Evolutionary conservation across 345 rosid species (phyloP).

Genomic region (Eucalyptus shirleyi): DNA sequence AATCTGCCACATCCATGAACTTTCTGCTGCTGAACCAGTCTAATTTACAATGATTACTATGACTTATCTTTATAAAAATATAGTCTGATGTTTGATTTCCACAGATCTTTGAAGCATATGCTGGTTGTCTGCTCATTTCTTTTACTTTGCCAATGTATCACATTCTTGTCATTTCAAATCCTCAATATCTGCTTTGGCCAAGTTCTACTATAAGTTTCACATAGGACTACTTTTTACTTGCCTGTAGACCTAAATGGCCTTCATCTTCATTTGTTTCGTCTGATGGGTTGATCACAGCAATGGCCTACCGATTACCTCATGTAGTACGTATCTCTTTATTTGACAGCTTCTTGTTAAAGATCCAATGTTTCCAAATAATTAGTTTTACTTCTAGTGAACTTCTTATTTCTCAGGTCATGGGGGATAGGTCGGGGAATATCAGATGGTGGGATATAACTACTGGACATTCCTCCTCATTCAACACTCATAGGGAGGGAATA

Average conservation of each 20-base stretch:
- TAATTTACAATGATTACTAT: neutral
- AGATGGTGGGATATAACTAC: conserved; percentile 99
- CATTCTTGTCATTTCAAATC: neutral
- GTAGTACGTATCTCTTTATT: conserved; percentile 48
- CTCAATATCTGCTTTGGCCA: neutral
- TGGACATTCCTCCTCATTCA: conserved; percentile 94
- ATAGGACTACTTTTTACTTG: conserved; percentile 10
- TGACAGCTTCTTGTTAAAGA: neutral
- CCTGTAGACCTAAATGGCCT: conserved; percentile 96
- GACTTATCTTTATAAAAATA: neutral
- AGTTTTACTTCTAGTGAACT: neutral
- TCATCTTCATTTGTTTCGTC: conserved; percentile 88
- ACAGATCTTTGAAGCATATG: neutral
- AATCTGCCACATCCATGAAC: neutral
- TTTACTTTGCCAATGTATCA: neutral
- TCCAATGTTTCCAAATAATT: neutral
- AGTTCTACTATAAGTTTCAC: neutral
- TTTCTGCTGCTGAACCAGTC: neutral
- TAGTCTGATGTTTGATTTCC: neutral
- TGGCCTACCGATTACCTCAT: conserved; percentile 97
- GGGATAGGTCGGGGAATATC: conserved; percentile 81
- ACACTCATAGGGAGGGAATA: conserved; percentile 85
- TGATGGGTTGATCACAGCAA: conserved; percentile 91
- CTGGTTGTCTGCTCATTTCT: neutral
- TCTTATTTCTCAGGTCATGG: conserved; percentile 30